phyloP scores from a whole-genome alignment of 768 basidiomycete species.

The Kwoniella newhampshirensis region DNA sequence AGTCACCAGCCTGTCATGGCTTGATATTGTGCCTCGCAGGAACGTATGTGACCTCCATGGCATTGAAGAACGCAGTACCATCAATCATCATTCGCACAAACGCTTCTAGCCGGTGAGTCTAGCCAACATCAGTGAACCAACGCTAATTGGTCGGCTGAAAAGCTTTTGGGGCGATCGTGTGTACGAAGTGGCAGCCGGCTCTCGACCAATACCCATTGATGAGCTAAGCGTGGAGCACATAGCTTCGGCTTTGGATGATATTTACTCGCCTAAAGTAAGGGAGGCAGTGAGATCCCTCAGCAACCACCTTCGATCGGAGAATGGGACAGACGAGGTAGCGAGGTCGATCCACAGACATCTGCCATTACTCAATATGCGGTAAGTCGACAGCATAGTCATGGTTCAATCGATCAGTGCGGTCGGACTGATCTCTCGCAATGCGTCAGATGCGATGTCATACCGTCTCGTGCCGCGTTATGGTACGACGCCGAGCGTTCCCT shows the following conservation, averaged over 20 bases:
- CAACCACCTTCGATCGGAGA: conserved; percentile 58
- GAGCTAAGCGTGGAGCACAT: conserved; percentile 58
- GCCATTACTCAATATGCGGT: conserved; percentile 63
- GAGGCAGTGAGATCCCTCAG: conserved; percentile 52
- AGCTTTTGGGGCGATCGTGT: conserved; percentile 33
- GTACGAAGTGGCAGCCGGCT: conserved; percentile 13
- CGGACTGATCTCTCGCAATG: background rate
- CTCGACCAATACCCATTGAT: conserved; percentile 57
- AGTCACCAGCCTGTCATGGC: too few species aligned
- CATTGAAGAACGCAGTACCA: background rate
- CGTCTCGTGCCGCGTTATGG: conserved; percentile 61
- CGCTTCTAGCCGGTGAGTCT: conserved; percentile 65
- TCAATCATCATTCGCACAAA: conserved; percentile 56
- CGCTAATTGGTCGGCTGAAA: conserved; percentile 60
- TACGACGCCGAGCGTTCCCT: conserved; percentile 59
- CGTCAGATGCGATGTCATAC: conserved; percentile 60
- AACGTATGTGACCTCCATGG: background rate
- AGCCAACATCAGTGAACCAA: too few species aligned
- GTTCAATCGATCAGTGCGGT: conserved; percentile 8
- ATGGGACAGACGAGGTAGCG: conserved; percentile 46
- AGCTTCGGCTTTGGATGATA: conserved; percentile 52
- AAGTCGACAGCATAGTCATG: too few species aligned
- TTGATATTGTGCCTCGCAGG: too few species aligned
- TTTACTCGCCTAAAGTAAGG: too few species aligned
- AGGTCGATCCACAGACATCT: conserved; percentile 64